Percentiles rank a stretch among this genome's conserved stretches.
These are phyloP conservation scores for Medicago arabica DNA, from an alignment of 306 rosid species.

Conservation along the genomic window DNA sequence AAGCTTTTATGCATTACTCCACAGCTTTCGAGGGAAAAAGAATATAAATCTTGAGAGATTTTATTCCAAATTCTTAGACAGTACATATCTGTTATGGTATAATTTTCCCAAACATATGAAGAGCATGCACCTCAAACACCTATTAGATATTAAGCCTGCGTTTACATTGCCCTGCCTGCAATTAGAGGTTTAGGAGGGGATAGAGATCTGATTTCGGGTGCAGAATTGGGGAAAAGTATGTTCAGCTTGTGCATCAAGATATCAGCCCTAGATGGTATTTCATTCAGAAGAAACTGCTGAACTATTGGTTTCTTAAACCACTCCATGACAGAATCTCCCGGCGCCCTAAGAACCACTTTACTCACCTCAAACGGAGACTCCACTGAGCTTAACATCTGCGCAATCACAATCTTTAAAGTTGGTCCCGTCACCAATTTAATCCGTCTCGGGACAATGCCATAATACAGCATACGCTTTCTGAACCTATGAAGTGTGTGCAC, in stretches of 20 bases:
- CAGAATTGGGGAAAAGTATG: constrained; percentile 91
- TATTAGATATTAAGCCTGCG: constrained; percentile 33
- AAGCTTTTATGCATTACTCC: not conserved
- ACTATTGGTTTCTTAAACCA: constrained; percentile 98
- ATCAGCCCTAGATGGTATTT: constrained; percentile 84
- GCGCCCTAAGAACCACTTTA: constrained; percentile 92
- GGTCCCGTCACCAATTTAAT: constrained; percentile 93
- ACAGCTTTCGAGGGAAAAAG: not conserved
- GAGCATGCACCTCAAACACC: constrained; percentile 49
- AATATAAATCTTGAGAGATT: constrained; percentile 10
- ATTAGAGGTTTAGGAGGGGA: constrained; percentile 85
- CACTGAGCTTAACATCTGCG: constrained; percentile 83
- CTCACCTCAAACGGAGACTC: constrained; percentile 98
- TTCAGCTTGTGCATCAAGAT: constrained; percentile 91
- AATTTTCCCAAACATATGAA: constrained; percentile 50
- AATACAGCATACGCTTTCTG: constrained; percentile 94
- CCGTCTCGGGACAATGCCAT: constrained; percentile 85
- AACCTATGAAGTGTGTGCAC: constrained; percentile 95
- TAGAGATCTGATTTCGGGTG: constrained; percentile 86
- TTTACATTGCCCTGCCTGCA: constrained; percentile 58
- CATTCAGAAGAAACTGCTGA: constrained; percentile 94
- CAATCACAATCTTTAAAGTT: constrained; percentile 84
- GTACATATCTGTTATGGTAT: constrained; percentile 25
- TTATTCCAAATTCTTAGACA: constrained; percentile 29
- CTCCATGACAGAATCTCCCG: constrained; percentile 94